Evolutionary conservation across 2,329 filamentous ascomycete genomes (phyloP), one percentile per base, ranked within the genome.

Genomic region (Penicillium sp.): DNA sequence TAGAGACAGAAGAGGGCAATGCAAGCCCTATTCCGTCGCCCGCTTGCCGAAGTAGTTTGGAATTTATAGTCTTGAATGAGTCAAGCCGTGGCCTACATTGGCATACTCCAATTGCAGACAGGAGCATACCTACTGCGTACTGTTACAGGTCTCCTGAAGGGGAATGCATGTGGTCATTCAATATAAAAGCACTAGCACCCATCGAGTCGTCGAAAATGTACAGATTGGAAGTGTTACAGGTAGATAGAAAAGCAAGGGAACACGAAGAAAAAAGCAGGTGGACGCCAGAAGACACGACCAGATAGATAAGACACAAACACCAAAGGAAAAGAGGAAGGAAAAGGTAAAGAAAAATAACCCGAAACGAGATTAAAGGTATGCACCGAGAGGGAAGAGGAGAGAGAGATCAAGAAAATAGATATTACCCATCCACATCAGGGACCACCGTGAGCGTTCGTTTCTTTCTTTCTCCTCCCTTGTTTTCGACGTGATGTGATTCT

Each of bases 131-230:
- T 27, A 19, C 17, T 29, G 10, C 17, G 15, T 9, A 25, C 9
- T 3, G 19, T 25, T 48, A 48, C 15, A 25, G 17, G 21, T 23
- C 59, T 31, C 31, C 35, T 47, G 42, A 56, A 57, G 62, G 59
- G 52, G 54, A 56, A 58, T 65, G 58, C 48, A 52, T 61, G 48
- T 55, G 57, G 58, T 61, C 63, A 62, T 67, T 64, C 58, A 54
- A 62, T 64, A 54, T 52, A 47, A 60, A 50, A 56, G 38, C 58
- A 47, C 51, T 46, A 66, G 62, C 60, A 68, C 63, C 68, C 63
- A 62, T 67, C 54, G 64, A 66, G 61, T 71, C 65, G 63, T 70
- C 62, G 64, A 62, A 63, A 65, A 68, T 69, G 62, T 68, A 69
- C 65, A 71, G 52, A 66, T 62, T 60, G 64, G 59, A 67, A 62